These are phyloP conservation scores for Daldinia bambusicola DNA, from an alignment of 495 filamentous ascomycete species.

Conservation along the genomic window DNA sequence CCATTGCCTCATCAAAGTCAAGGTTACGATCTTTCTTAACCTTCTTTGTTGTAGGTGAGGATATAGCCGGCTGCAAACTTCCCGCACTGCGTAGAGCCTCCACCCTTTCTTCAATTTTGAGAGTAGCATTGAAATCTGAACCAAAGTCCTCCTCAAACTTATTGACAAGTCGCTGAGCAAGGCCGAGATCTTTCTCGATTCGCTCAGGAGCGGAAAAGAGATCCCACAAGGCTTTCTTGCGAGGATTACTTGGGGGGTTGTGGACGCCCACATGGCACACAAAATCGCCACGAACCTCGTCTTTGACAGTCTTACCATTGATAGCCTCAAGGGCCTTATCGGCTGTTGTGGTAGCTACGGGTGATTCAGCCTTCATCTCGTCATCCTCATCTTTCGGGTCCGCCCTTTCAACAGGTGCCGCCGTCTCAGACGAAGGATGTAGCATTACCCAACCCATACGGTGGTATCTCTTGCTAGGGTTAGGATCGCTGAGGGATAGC, in stretches of 20 bases:
- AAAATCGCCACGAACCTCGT: conserved; percentile 91
- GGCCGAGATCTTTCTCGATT: conserved; percentile 82
- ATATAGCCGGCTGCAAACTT: conserved; percentile 72
- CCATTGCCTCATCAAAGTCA: conserved; percentile 74
- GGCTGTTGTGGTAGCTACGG: conserved; percentile 64
- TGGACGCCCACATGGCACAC: conserved; percentile 97
- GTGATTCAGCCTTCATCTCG: conserved; percentile 50
- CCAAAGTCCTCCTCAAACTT: conserved; percentile 87
- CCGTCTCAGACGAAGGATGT: conserved; percentile 75
- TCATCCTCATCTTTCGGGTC: conserved; percentile 68
- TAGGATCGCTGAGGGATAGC: conserved; percentile 94
- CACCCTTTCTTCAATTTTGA: conserved; percentile 85
- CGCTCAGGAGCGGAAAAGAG: conserved; percentile 91
- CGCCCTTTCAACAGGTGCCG: conserved; percentile 68
- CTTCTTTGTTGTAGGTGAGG: conserved; percentile 69
- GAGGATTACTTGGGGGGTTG: conserved; percentile 81
- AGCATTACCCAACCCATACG: conserved; percentile 99
- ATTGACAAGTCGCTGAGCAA: conserved; percentile 76
- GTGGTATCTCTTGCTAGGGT: conserved; percentile 95
- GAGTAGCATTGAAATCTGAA: conserved; percentile 72
- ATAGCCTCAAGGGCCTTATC: conserved; percentile 90
- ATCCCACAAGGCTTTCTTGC: conserved; percentile 98
- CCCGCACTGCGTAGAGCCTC: conserved; percentile 79
- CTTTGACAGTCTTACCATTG: conserved; percentile 96
- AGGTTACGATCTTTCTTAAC: conserved; percentile 64